Conservation (phyloP, 805 yeast species). For the Lachancea meyersii region DNA sequence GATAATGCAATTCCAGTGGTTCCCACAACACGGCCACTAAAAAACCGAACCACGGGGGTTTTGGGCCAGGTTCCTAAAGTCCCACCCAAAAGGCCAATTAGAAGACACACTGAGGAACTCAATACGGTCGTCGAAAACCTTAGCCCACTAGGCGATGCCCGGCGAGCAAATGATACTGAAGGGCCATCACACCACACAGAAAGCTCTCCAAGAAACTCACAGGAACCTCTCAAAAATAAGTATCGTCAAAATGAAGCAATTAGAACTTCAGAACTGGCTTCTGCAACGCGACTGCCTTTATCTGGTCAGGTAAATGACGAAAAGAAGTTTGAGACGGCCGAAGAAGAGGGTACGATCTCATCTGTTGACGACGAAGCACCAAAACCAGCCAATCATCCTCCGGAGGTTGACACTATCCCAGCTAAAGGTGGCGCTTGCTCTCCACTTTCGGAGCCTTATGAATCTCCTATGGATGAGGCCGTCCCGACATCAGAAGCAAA, state of each 20-base stretch:
- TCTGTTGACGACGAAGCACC: neutral
- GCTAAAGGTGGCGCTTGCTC: neutral
- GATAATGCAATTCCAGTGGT: constrained; percentile 12
- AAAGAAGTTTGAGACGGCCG: neutral
- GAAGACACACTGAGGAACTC: constrained; percentile 14
- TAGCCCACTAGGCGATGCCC: constrained; percentile 13
- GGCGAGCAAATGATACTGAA: neutral
- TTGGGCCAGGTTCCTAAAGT: constrained; percentile 9
- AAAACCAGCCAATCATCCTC: neutral
- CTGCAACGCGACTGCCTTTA: too few species aligned
- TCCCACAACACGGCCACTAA: constrained; percentile 18
- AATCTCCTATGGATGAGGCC: too few species aligned
- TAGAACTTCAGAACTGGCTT: neutral
- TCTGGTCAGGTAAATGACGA: too few species aligned
- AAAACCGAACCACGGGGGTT: constrained; percentile 3
- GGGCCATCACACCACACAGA: neutral
- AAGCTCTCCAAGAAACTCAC: neutral
- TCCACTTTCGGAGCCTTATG: too few species aligned
- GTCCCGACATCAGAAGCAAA: too few species aligned
- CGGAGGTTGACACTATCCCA: neutral
- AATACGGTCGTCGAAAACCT: constrained; percentile 9
- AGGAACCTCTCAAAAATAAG: neutral
- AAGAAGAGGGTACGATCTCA: neutral
- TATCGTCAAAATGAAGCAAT: neutral
- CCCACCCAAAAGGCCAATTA: constrained; percentile 9